phyloP scores from a whole-genome alignment of 441 rosid genomes.

The Manihot esculenta region DNA sequence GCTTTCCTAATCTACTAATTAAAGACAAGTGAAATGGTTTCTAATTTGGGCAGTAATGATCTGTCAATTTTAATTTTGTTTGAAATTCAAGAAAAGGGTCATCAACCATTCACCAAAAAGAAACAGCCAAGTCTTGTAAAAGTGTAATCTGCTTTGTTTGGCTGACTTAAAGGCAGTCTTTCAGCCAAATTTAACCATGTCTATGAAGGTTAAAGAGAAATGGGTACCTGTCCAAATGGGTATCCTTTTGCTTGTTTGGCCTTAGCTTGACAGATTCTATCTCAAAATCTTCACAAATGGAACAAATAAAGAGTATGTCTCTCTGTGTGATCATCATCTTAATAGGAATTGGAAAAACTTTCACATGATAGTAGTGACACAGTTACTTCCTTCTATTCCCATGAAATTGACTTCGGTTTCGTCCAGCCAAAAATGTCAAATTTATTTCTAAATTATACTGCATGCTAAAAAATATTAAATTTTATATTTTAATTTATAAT shows the following conservation, averaged over 20 bases:
- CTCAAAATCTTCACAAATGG: conserved; percentile 4
- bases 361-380: neutral
- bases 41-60: neutral
- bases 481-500: too few relatives aligned
- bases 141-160: neutral
- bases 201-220: neutral
- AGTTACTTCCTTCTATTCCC: neutral
- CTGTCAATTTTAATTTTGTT: neutral
- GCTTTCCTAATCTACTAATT: neutral
- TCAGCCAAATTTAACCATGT: neutral
- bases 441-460: too few relatives aligned
- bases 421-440: too few relatives aligned
- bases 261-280: conserved; percentile 4
- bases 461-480: too few relatives aligned
- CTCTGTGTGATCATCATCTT: neutral
- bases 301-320: neutral
- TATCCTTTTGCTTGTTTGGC: conserved; percentile 12
- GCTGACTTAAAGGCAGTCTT: conserved; percentile 3
- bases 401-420: neutral
- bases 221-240: neutral
- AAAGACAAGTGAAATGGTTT: neutral
- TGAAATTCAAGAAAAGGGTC: too few relatives aligned
- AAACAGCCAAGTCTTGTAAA: neutral
- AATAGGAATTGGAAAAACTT: too few relatives aligned
- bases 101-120: neutral